phyloP scores from a whole-genome alignment of 495 filamentous ascomycete genomes.

The Penicillium chermesinum region DNA sequence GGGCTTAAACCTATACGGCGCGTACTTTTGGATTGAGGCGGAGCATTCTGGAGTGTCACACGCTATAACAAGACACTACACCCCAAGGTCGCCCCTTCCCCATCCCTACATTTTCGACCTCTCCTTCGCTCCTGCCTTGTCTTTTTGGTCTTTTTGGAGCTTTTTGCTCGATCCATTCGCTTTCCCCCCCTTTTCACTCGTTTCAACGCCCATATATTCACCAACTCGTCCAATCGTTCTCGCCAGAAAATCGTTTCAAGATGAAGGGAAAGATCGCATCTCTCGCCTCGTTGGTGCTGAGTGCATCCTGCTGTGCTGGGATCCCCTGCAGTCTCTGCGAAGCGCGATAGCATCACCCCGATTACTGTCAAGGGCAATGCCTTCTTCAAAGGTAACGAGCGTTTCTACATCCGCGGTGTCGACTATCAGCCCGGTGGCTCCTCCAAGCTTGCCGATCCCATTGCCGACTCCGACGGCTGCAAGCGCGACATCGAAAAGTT shows the following conservation, averaged over 20 bases:
- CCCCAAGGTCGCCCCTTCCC: constrained; percentile 5
- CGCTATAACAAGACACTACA: background rate
- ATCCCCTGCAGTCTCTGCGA: constrained; percentile 33
- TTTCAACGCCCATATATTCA: no score
- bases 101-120: constrained; percentile 28
- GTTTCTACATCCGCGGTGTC: constrained; percentile 92
- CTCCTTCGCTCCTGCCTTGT: constrained; percentile 32
- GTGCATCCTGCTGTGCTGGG: constrained; percentile 42
- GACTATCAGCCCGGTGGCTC: constrained; percentile 95
- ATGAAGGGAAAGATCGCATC: constrained; percentile 56
- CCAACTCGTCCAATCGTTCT: no score
- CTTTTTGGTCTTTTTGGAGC: constrained; percentile 4
- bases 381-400: constrained; percentile 76
- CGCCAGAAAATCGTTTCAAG: constrained; percentile 14
- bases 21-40: background rate
- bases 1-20: constrained; percentile 1
- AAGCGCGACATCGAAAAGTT: constrained; percentile 80
- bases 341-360: constrained; percentile 42
- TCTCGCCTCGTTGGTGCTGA: constrained; percentile 50
- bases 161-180: constrained; percentile 7
- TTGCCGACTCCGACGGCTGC: constrained; percentile 66
- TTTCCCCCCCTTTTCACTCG: constrained; percentile 7
- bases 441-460: constrained; percentile 70
- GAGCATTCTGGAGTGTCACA: background rate
- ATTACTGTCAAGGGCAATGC: constrained; percentile 63